phyloP scores from a whole-genome alignment of 129 eudicot species.

The Escallonia rubra region DNA sequence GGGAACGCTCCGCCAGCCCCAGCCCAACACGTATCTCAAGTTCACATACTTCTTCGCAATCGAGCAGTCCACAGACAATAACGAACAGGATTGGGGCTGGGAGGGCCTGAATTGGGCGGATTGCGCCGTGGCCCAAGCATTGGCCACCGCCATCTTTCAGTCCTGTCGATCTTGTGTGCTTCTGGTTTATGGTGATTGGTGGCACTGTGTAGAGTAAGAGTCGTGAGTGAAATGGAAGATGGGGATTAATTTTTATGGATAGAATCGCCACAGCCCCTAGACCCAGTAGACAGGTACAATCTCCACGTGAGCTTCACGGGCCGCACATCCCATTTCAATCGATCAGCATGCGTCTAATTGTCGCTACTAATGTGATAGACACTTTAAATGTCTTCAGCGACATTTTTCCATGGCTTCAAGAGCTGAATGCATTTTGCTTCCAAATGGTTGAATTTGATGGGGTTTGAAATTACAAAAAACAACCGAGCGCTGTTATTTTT shows the following conservation, averaged over 20 bases:
- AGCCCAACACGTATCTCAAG: constrained; percentile 27
- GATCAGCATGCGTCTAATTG: too few relatives aligned
- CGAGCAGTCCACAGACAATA: constrained; percentile 16
- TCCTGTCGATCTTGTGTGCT: not conserved
- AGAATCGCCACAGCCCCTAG: constrained; percentile 26
- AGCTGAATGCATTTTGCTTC: too few relatives aligned
- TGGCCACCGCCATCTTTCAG: constrained; percentile 59
- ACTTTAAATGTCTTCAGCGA: too few relatives aligned
- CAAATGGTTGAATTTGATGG: too few relatives aligned
- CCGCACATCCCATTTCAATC: too few relatives aligned
- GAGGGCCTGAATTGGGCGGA: constrained; percentile 37
- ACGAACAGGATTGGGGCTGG: constrained; percentile 6
- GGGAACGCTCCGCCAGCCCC: constrained; percentile 10
- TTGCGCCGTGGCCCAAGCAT: constrained; percentile 59
- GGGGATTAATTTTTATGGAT: constrained; percentile 30
- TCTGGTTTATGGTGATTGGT: not conserved
- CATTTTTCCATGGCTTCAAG: too few relatives aligned
- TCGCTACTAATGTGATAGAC: too few relatives aligned
- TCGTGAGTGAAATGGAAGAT: not conserved
- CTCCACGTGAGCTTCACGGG: too few relatives aligned
- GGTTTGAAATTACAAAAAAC: too few relatives aligned
- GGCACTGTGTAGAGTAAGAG: not conserved
- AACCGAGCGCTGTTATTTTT: too few relatives aligned
- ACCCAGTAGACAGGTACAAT: too few relatives aligned
- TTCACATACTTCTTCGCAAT: constrained; percentile 11